Evolutionary conservation across 2,329 filamentous ascomycete genomes (phyloP), one percentile per base, ranked within the genome.

Genomic region (Cercospora sp.): DNA sequence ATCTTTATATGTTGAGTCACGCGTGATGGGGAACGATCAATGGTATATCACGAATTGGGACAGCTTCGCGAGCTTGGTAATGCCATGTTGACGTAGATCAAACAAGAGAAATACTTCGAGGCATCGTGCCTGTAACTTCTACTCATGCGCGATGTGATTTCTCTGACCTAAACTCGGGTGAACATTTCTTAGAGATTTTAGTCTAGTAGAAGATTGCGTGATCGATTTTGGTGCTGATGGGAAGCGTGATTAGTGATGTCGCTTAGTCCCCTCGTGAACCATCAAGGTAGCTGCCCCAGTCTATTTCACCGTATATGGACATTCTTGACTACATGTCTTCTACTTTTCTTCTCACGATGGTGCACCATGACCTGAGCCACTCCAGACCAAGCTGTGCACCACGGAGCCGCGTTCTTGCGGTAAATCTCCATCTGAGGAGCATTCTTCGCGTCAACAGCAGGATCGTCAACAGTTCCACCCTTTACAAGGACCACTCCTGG

Each of bases 391-490:
- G 69, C 68, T 8, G 70, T 70, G 65, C 74, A 75, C 73, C 77
- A 78, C 3, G 57, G 67, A 16, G 75, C 73, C n/a, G 74, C 70
- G 55, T 77, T 74, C 63, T 72, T 77, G 32, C 70, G 73, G 37
- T 75, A 79, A 21, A 79, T 77, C 67, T 78, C 77, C 32, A 68
- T n/a, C 5, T 49, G 66, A 1, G 76, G 76, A 66, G 63, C 66
- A 13, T 68, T 69, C 49, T 72, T 72, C 13, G 68, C 69, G 13
- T 75, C 64, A 62, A 74, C 65, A 1, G 61, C 71, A 6, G 69
- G 51, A 57, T 77, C 76, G 51, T 79, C 77, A 18, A 79, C 60
- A 9, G 77, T 78, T 3, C 77, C 77, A 10, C 71, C 71, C 70
- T 78, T 78, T 58, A 78, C 66, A 43, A 78, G 75, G 12, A 68